Evolutionary conservation across 1,139 yeast species (phyloP), one percentile per base, ranked within the genome.

Genomic region (Protomyces lactucae-debilis): DNA sequence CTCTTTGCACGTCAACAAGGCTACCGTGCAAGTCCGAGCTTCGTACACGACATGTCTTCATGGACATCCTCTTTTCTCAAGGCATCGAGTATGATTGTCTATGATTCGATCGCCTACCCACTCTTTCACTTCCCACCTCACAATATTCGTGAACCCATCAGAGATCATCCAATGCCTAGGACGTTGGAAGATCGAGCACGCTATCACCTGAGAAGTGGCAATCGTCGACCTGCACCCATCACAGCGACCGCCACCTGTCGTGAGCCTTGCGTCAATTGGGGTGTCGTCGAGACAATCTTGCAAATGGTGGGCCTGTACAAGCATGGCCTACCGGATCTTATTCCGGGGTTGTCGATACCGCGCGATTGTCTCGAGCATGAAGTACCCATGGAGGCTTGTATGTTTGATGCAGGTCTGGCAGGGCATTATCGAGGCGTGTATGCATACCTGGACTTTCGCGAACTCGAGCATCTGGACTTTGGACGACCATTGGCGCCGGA

Each of bases 181-280:
- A n/a, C 43, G 5, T 12, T 14, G 43, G 16, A n/a, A 14, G 16
- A 14, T 14, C 35, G 43, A 16, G 56, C 52, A 16, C 16, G 37
- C n/a, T 23, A 46, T 1, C 16, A 46, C 14, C 21, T 46, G 12
- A 18, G 52, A 14, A 51, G 32, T 9, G n/a, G 18, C 6, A 14
- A 23, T 25, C 18, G 14, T 3, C 28, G 52, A 14, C 37, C 39
- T 18, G 43, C 23, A 12, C n/a, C 55, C 18, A n/a, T n/a, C 14
- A n/a, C 43, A 16, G 55, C 12, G 14, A 28, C 25, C 12, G 46
- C 16, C 12, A 9, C 21, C 25, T 45, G 43, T 21, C 21, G 14
- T 14, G 61, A 53, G 16, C 63, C 63, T 2, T 55, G 53, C 25
- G 35, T 59, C 52, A 59, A 59, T 59, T 59, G 63, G 63, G 63